These are phyloP conservation scores for Pseudogymnoascus sp. DNA, from an alignment of 2,329 filamentous ascomycete genomes.

Conservation along the genomic window DNA sequence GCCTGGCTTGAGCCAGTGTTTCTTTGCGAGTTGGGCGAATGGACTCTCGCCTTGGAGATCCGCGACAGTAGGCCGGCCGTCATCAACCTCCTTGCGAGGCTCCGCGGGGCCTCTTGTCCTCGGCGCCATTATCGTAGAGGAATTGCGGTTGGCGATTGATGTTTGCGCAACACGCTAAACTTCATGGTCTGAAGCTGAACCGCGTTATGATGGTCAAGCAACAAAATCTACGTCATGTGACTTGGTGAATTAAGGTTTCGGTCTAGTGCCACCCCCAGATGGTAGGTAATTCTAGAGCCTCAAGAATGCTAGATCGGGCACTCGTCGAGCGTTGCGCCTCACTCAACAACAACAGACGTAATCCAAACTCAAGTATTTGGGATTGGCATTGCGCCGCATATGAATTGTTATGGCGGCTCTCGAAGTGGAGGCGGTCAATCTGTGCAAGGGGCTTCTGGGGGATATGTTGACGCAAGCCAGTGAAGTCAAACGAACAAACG, in stretches of 20 bases:
- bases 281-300: constrained; percentile 3
- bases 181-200: constrained; percentile 2
- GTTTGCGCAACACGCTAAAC: constrained; percentile 6
- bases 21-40: constrained; percentile 70
- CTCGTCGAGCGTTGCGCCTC: background rate
- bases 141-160: constrained; percentile 7
- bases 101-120: constrained; percentile 22
- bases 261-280: background rate
- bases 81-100: constrained; percentile 25
- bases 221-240: constrained; percentile 8
- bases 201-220: constrained; percentile 6
- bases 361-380: constrained; percentile 3
- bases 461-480: constrained; percentile 51
- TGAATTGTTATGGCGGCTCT: constrained; percentile 39
- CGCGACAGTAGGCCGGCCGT: constrained; percentile 53
- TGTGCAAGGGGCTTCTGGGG: constrained; percentile 45
- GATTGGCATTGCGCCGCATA: background rate
- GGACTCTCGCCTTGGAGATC: constrained; percentile 62
- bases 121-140: constrained; percentile 23
- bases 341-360: background rate
- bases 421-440: constrained; percentile 44
- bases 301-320: constrained; percentile 3
- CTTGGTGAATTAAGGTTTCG: constrained; percentile 6
- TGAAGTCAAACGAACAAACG: constrained; percentile 46
- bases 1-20: constrained; percentile 69